A percentile compares a stretch with the other conserved stretches of the same genome.
Conservation (phyloP, 805 yeast genomes). For the Priceomyces medius region DNA sequence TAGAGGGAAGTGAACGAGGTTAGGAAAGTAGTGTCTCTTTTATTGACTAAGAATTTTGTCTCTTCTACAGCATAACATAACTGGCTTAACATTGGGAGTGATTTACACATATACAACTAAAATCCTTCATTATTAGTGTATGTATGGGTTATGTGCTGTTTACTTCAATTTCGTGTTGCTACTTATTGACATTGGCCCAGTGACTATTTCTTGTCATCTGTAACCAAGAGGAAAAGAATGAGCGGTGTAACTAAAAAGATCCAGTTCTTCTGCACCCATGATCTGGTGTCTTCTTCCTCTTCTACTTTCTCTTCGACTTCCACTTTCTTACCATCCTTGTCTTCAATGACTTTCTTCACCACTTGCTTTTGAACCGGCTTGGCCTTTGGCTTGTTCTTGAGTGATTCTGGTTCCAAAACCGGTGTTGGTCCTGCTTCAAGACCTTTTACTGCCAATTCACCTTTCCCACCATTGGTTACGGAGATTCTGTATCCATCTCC, state of each 20-base stretch:
- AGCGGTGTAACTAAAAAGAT: conserved; percentile 56
- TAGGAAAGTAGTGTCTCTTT: too few species aligned
- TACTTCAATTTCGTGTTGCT: too few species aligned
- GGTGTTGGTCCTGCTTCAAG: conserved; percentile 24
- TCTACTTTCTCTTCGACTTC: conserved; percentile 22
- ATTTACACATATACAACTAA: too few species aligned
- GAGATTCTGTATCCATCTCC: conserved; percentile 7
- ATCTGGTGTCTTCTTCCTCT: conserved; percentile 28
- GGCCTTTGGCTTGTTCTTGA: neutral
- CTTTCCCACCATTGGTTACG: neutral
- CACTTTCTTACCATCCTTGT: conserved; percentile 26
- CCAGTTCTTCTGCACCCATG: conserved; percentile 64
- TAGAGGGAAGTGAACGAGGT: too few species aligned
- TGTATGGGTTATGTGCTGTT: too few species aligned
- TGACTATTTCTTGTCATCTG: conserved; percentile 13
- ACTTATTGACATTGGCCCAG: neutral
- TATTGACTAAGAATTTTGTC: too few species aligned
- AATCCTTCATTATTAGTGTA: too few species aligned
- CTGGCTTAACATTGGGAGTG: too few species aligned
- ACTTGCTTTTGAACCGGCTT: conserved; percentile 7
- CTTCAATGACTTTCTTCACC: conserved; percentile 19
- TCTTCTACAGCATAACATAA: too few species aligned
- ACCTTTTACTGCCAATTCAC: conserved; percentile 7
- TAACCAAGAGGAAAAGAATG: conserved; percentile 29
- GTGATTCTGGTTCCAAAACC: conserved; percentile 23